phyloP scores from a whole-genome alignment of 2,329 filamentous ascomycete genomes.

The Boeremia exigua region DNA sequence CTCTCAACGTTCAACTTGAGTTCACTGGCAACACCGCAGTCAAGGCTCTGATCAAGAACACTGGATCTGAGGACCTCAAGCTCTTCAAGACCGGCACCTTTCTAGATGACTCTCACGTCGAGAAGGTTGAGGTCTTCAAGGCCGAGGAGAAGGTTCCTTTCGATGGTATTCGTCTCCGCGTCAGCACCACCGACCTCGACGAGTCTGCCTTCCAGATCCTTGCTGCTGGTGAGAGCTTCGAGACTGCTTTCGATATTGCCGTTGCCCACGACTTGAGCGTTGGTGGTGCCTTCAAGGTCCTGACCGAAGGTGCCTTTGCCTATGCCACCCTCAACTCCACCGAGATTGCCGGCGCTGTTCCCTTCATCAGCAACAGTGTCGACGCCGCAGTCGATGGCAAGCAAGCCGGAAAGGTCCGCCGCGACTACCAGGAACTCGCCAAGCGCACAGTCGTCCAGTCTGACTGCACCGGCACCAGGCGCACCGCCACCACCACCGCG shows the following conservation, averaged over 20 bases:
- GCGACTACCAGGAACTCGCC: slow-evolving; percentile 51
- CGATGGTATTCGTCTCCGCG: slow-evolving; percentile 58
- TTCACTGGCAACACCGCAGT: slow-evolving; percentile 58
- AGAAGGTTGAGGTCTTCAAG: slow-evolving; percentile 60
- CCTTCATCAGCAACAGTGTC: slow-evolving; percentile 64
- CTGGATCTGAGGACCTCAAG: slow-evolving; percentile 55
- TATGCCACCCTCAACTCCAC: slow-evolving; percentile 60
- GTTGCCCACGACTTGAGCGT: slow-evolving; percentile 59
- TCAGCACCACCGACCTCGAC: slow-evolving; percentile 53
- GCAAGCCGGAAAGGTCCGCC: slow-evolving; percentile 57
- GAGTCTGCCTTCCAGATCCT: slow-evolving; percentile 60
- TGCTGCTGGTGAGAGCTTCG: slow-evolving; percentile 53
- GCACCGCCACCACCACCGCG: slow-evolving; percentile 55
- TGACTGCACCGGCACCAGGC: slow-evolving; percentile 59
- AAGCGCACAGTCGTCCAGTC: slow-evolving; percentile 61
- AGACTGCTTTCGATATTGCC: slow-evolving; percentile 60
- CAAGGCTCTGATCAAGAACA: slow-evolving; percentile 61
- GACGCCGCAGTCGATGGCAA: slow-evolving; percentile 61
- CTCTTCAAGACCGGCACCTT: slow-evolving; percentile 60
- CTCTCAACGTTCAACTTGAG: slow-evolving; percentile 50
- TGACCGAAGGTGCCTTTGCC: slow-evolving; percentile 62
- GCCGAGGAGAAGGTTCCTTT: slow-evolving; percentile 57
- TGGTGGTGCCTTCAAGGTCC: slow-evolving; percentile 61
- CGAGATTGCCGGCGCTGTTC: slow-evolving; percentile 55
- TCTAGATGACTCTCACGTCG: slow-evolving; percentile 56